A percentile compares a stretch with the other conserved stretches of the same genome.
These are phyloP conservation scores for Fusarium albosuccineum DNA, from an alignment of 2,329 filamentous ascomycete species.

Conservation along the genomic window DNA sequence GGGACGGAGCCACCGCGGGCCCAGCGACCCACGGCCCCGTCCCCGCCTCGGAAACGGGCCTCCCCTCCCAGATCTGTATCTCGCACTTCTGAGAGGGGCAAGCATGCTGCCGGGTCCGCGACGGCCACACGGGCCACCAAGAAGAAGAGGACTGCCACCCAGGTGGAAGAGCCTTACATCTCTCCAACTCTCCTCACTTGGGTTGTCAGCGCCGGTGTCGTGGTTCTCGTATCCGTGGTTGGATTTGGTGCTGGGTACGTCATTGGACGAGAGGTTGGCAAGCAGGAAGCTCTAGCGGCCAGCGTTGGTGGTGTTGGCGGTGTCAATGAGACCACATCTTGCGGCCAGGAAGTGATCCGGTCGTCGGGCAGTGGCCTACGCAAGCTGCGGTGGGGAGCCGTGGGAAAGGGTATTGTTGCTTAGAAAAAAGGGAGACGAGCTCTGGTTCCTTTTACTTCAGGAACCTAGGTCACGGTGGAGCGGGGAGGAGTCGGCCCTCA, in stretches of 20 bases:
- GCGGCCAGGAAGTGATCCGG: slow-evolving; percentile 66
- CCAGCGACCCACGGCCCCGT: slow-evolving; percentile 38
- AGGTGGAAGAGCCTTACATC: slow-evolving; percentile 58
- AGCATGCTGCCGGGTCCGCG: slow-evolving; percentile 59
- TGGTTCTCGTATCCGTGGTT: slow-evolving; percentile 76
- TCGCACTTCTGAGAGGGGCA: slow-evolving; percentile 59
- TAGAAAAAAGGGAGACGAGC: slow-evolving; percentile 39
- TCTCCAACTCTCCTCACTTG: slow-evolving; percentile 73
- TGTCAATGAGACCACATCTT: slow-evolving; percentile 62
- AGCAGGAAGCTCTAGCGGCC: slow-evolving; percentile 67
- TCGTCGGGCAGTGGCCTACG: slow-evolving; percentile 65
- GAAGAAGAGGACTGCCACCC: slow-evolving; percentile 67
- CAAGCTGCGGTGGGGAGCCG: slow-evolving; percentile 67
- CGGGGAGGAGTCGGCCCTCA: slow-evolving; percentile 9
- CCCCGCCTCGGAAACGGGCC: slow-evolving; percentile 44
- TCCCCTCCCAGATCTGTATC: slow-evolving; percentile 51
- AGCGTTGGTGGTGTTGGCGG: slow-evolving; percentile 51
- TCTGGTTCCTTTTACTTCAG: slow-evolving; percentile 8
- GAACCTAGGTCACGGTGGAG: neutral
- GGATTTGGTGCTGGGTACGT: slow-evolving; percentile 78
- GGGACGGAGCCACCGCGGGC: slow-evolving; percentile 53
- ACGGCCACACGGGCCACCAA: slow-evolving; percentile 64
- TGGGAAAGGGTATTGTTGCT: slow-evolving; percentile 65
- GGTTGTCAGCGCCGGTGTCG: slow-evolving; percentile 75
- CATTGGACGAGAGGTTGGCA: slow-evolving; percentile 74